Base-by-base conservation (phyloP, 2,329 filamentous ascomycete genomes). In the Madurella fahalii region DNA sequence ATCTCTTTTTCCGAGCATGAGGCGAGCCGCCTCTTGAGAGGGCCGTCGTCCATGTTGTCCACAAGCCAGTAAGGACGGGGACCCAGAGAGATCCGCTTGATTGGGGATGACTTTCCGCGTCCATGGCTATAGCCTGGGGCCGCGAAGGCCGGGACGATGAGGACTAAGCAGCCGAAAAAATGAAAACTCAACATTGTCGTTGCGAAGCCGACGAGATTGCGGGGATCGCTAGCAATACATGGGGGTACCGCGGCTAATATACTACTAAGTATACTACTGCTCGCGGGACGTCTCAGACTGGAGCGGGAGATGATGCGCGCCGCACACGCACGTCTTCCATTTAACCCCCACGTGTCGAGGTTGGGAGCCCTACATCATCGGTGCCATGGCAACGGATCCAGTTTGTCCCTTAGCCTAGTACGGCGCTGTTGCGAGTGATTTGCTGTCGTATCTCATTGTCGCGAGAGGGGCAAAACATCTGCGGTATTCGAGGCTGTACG, bases 61-160 rank as follows among this genome's bases (percentile, higher is more conserved):
- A 87, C 71, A 7, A 88, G 76, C 68, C 79, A 88, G 69, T 82
- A 84, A 0, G 84, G 85, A 9, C 84, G 77, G 2, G 83, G 81
- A 7, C 83, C 84, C 4, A 86, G 72, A 49, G 85, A 78, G 56
- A 86, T 76, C 58, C 72, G 72, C 57, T 68, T 73, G 62, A 78
- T 69, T 25, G 25, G 25, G 3, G 25, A 25, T 4, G 25, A 25
- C 9, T 11, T 37, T 11, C 34, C 34, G 34, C 9, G 34, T 3
- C 34, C 34, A 20, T 16, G 16, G 17, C 41, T 44, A 40, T 46
- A 16, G 12, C 40, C 18, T 4, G 52, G 52, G 12, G 32, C 45
- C 9, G 48, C 52, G 9, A 58, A 42, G 2, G 30, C 47, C 9
- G 56, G 41, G 11, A 43, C 8, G 15, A 34, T 16, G 18, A 56